phyloP scores from a whole-genome alignment of 1,139 yeast genomes.

The Suhomyces maxii region DNA sequence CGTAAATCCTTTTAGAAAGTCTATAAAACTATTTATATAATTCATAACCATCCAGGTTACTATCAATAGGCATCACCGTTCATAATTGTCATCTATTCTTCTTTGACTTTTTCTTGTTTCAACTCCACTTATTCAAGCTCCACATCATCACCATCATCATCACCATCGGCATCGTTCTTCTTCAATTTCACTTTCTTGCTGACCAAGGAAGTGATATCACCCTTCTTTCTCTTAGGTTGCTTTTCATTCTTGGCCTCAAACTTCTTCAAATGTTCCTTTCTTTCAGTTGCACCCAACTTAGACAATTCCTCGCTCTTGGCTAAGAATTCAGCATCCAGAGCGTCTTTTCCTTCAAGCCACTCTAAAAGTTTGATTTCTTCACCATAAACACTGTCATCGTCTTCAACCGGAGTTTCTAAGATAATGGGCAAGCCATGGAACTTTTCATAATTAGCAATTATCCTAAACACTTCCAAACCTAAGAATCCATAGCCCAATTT shows the following conservation, averaged over 20 bases:
- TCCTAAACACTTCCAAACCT: constrained; percentile 80
- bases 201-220: constrained; percentile 24
- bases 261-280: constrained; percentile 50
- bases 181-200: constrained; percentile 16
- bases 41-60: too few species aligned
- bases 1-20: too few species aligned
- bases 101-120: not conserved
- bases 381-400: constrained; percentile 64
- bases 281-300: constrained; percentile 56
- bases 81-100: not conserved
- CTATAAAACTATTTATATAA: too few species aligned
- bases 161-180: constrained; percentile 16
- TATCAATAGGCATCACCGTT: too few species aligned
- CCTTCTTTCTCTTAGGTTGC: constrained; percentile 15
- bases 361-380: constrained; percentile 78
- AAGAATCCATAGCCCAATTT: constrained; percentile 85
- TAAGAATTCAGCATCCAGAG: constrained; percentile 56
- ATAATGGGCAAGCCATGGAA: constrained; percentile 72
- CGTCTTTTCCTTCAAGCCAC: constrained; percentile 59
- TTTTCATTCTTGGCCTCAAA: constrained; percentile 31
- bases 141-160: constrained; percentile 5
- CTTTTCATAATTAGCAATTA: constrained; percentile 67
- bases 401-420: constrained; percentile 83
- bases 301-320: constrained; percentile 52
- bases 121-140: not conserved